Conservation (phyloP, 2,329 filamentous ascomycete genomes). For the Lasiodiplodia hormozganensis region DNA sequence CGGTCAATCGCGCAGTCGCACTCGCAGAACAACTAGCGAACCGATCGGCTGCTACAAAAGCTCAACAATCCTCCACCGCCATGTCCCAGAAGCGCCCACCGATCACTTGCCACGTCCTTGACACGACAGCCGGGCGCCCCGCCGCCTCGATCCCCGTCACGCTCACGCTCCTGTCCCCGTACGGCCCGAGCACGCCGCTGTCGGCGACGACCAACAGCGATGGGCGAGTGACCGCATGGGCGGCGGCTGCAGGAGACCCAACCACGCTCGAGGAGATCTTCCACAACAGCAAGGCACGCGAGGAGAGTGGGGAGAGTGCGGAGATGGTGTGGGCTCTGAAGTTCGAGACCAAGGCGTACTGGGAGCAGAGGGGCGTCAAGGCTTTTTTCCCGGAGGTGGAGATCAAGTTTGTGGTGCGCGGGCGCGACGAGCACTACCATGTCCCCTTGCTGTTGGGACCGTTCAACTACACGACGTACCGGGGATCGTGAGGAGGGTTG, state of each 20-base stretch:
- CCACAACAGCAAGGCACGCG: conserved; percentile 32
- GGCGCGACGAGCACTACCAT: conserved; percentile 72
- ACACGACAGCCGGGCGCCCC: conserved; percentile 77
- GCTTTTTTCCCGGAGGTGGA: conserved; percentile 66
- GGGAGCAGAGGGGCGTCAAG: conserved; percentile 62
- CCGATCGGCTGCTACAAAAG: conserved; percentile 8
- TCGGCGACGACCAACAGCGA: conserved; percentile 71
- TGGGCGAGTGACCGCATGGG: conserved; percentile 75
- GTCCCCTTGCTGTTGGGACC: conserved; percentile 79
- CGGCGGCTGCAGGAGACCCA: conserved; percentile 16
- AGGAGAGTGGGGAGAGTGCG: conserved; percentile 36
- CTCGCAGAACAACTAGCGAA: conserved; percentile 20
- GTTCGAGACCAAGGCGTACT: conserved; percentile 77
- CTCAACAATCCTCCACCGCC: conserved; percentile 22
- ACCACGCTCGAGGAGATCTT: conserved; percentile 29
- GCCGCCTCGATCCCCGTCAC: conserved; percentile 71
- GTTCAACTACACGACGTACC: conserved; percentile 82
- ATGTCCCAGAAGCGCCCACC: conserved; percentile 47
- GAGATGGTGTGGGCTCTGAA: conserved; percentile 70
- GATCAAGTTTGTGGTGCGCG: conserved; percentile 59
- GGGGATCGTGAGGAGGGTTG: conserved; percentile 66
- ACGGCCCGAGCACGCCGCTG: conserved; percentile 38
- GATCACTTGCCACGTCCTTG: conserved; percentile 88
- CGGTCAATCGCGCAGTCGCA: conserved; percentile 26
- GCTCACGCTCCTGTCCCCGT: conserved; percentile 57